Evolutionary conservation across 352 stramenopile species (phyloP).

Genomic region (Globisporangium polare): DNA sequence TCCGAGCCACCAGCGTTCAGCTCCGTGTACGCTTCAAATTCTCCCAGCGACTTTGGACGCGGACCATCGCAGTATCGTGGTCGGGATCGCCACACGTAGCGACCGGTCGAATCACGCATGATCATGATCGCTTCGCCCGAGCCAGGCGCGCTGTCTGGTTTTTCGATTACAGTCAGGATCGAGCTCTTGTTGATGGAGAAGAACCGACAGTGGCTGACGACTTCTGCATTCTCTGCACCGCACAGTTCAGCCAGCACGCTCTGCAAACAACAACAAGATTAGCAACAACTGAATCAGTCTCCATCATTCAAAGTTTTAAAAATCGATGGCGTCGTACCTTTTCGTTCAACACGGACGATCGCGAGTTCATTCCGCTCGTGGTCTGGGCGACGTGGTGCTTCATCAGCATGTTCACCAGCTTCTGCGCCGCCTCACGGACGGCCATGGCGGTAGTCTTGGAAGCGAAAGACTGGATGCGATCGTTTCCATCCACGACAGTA

Average conservation of each 20-base stretch:
- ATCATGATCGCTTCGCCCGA: conserved; percentile 66
- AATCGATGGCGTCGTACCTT: conserved; percentile 30
- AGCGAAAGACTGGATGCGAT: conserved; percentile 61
- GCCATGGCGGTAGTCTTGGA: conserved; percentile 44
- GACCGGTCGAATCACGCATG: conserved; percentile 69
- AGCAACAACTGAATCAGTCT: conserved; percentile 1
- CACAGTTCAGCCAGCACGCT: conserved; percentile 56
- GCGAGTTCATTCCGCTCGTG: conserved; percentile 34
- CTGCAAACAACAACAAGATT: conserved; percentile 22
- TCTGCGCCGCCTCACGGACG: conserved; percentile 70
- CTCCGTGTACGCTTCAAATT: conserved; percentile 49
- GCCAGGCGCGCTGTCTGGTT: conserved; percentile 37
- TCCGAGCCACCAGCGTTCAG: conserved; percentile 13
- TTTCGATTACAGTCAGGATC: conserved; percentile 79
- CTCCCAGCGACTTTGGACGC: conserved; percentile 45
- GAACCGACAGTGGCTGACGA: conserved; percentile 63
- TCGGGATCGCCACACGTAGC: conserved; percentile 79
- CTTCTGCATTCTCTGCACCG: conserved; percentile 32
- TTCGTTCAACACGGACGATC: conserved; percentile 54
- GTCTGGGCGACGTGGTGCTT: conserved; percentile 81
- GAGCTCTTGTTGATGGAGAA: conserved; percentile 81
- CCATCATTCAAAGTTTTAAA: background rate
- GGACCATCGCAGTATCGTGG: conserved; percentile 55
- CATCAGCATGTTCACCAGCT: conserved; percentile 83
- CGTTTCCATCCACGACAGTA: conserved; percentile 74